A percentile compares a stretch with the other conserved stretches of the same genome.
phyloP scores from a whole-genome alignment of 140 eudicot species.

The Oenanthe javanica region DNA sequence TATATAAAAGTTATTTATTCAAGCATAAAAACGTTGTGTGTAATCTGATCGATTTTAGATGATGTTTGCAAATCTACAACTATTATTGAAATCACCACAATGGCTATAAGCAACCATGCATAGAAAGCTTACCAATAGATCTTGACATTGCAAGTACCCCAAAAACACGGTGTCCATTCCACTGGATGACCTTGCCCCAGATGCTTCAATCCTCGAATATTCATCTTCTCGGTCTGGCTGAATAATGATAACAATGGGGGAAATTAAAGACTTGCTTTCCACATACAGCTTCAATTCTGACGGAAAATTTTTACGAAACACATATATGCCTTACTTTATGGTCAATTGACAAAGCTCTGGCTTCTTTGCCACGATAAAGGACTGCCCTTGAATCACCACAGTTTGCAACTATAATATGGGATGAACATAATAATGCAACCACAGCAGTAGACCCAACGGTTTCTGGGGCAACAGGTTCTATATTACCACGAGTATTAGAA shows the following conservation, averaged over 20 bases:
- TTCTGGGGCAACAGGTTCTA: conserved; percentile 72
- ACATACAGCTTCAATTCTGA: not conserved
- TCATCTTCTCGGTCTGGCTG: conserved; percentile 89
- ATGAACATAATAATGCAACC: conserved; percentile 73
- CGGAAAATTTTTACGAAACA: not conserved
- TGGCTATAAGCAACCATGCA: not conserved
- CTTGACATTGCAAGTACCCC: conserved; percentile 99
- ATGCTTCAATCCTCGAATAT: conserved; percentile 78
- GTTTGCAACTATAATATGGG: conserved; percentile 79
- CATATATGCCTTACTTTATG: conserved; percentile 55
- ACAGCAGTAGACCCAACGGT: conserved; percentile 98
- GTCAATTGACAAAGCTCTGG: conserved; percentile 64
- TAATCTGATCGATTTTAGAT: not conserved
- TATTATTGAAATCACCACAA: not conserved
- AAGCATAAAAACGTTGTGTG: not conserved
- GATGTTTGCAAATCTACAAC: not conserved
- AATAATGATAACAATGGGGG: not conserved
- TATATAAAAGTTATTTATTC: not conserved
- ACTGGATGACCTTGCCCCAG: conserved; percentile 82
- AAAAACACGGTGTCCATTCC: conserved; percentile 95
- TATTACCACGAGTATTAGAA: conserved; percentile 17
- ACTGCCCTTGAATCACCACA: conserved; percentile 99
- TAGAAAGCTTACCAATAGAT: conserved; percentile 57
- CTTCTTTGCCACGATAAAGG: conserved; percentile 92
- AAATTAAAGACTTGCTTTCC: not conserved